Evolutionary conservation across 495 filamentous ascomycete genomes (phyloP).

Genomic region (Podospora fimiseda): DNA sequence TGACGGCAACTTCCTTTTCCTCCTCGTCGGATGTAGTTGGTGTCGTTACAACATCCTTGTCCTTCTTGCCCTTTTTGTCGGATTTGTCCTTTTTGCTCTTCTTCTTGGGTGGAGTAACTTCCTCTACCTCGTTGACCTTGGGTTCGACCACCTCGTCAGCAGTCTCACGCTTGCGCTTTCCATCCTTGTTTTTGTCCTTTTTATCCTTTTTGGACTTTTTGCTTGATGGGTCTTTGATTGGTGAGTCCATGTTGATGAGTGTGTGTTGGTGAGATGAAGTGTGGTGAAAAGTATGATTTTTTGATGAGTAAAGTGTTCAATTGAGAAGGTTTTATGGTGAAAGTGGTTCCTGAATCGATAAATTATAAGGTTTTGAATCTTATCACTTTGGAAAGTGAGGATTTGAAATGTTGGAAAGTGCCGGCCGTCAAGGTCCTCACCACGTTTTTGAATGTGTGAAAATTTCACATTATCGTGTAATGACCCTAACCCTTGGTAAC

Average conservation of each 20-base stretch:
- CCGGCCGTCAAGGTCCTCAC: constrained; percentile 8
- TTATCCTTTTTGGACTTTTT: constrained; percentile 16
- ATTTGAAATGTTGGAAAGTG: not conserved
- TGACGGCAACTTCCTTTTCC: constrained; percentile 3
- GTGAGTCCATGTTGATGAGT: not conserved
- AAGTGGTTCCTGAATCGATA: too few relatives aligned
- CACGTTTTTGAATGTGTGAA: not conserved
- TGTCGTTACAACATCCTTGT: constrained; percentile 15
- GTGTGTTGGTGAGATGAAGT: not conserved
- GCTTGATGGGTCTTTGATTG: not conserved
- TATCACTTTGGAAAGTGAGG: not conserved
- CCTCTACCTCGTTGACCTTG: constrained; percentile 14
- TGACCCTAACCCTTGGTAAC: constrained; percentile 7
- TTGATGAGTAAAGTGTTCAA: too few relatives aligned
- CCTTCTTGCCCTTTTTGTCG: constrained; percentile 17
- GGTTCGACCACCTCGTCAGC: constrained; percentile 3
- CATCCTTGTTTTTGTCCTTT: constrained; percentile 19
- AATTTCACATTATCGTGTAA: not conserved
- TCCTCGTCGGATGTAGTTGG: constrained; percentile 1
- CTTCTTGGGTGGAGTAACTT: constrained; percentile 25
- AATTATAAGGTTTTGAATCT: too few relatives aligned
- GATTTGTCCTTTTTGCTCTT: constrained; percentile 28
- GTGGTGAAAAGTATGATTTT: not conserved
- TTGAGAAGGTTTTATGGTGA: too few relatives aligned
- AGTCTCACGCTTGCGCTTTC: constrained; percentile 13